Percentiles rank a stretch among this genome's conserved stretches.
Evolutionary conservation across 2,329 filamentous ascomycete species (phyloP).

Genomic region (Phoma herbarum): DNA sequence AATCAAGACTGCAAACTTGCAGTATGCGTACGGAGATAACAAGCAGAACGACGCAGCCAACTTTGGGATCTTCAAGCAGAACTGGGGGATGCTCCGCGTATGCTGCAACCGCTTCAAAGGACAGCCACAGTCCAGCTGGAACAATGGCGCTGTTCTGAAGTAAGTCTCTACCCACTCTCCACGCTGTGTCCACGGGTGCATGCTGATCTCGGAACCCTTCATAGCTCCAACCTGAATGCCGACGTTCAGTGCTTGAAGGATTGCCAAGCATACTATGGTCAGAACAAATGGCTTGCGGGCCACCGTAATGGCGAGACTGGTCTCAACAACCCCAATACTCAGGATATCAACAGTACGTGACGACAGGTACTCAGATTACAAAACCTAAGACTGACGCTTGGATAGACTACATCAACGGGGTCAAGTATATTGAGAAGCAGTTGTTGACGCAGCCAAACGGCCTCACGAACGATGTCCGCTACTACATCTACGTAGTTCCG

Average conservation of each 20-base stretch:
- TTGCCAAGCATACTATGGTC: slow-evolving; percentile 9
- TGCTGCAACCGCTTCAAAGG: slow-evolving; percentile 16
- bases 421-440: slow-evolving; percentile 13
- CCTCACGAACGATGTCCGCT: slow-evolving; percentile 8
- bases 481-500: slow-evolving; percentile 11
- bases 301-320: slow-evolving; percentile 10
- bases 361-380: not conserved
- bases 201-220: not conserved
- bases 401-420: slow-evolving; percentile 13
- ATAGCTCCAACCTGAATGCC: slow-evolving; percentile 6
- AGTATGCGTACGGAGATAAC: slow-evolving; percentile 14
- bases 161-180: too few species aligned
- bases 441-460: slow-evolving; percentile 8
- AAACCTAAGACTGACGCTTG: not conserved
- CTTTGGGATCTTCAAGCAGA: slow-evolving; percentile 15
- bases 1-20: not conserved
- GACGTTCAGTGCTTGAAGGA: slow-evolving; percentile 15
- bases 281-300: slow-evolving; percentile 10
- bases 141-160: slow-evolving; percentile 11
- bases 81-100: slow-evolving; percentile 8
- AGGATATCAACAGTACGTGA: slow-evolving; percentile 14
- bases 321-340: slow-evolving; percentile 8
- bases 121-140: slow-evolving; percentile 9
- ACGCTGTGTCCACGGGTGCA: not conserved
- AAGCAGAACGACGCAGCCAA: slow-evolving; percentile 15